Conservation (phyloP, 345 rosid genomes). For the Lepidium didymum region DNA sequence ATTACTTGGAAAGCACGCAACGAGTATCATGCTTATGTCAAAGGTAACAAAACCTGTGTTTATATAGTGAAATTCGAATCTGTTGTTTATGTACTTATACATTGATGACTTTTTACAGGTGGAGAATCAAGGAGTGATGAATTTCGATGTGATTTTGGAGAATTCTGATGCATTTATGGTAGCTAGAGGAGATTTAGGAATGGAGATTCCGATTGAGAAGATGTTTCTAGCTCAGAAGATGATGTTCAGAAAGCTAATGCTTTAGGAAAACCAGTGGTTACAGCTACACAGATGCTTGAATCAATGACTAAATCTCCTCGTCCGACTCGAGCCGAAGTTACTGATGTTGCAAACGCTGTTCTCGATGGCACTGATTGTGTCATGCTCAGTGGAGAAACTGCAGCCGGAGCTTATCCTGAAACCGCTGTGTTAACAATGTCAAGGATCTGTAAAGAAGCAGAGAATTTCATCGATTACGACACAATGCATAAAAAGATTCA, state of each 20-base stretch:
- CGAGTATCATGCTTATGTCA: constrained; percentile 35
- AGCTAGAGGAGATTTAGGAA: constrained; percentile 72
- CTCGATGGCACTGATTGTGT: constrained; percentile 73
- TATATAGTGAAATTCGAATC: not conserved
- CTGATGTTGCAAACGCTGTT: constrained; percentile 76
- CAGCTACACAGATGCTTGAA: constrained; percentile 62
- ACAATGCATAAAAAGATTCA: constrained; percentile 40
- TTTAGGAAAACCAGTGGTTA: constrained; percentile 55
- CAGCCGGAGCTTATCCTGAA: constrained; percentile 66
- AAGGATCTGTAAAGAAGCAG: constrained; percentile 58
- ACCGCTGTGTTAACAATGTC: constrained; percentile 58
- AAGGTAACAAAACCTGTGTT: constrained; percentile 3
- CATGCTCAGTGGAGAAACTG: constrained; percentile 74
- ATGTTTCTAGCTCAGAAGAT: constrained; percentile 64
- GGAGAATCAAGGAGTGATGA: constrained; percentile 66
- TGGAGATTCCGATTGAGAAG: constrained; percentile 75
- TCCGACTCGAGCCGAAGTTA: constrained; percentile 73
- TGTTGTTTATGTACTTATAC: not conserved
- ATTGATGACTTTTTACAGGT: constrained; percentile 29
- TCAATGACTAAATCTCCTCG: constrained; percentile 66
- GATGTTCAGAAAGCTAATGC: constrained; percentile 58
- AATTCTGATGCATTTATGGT: constrained; percentile 77
- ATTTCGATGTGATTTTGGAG: constrained; percentile 49
- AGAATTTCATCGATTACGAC: constrained; percentile 42
- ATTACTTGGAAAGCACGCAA: constrained; percentile 37